phyloP scores from a whole-genome alignment of 495 filamentous ascomycete species.

The Wilcoxina mikolae region DNA sequence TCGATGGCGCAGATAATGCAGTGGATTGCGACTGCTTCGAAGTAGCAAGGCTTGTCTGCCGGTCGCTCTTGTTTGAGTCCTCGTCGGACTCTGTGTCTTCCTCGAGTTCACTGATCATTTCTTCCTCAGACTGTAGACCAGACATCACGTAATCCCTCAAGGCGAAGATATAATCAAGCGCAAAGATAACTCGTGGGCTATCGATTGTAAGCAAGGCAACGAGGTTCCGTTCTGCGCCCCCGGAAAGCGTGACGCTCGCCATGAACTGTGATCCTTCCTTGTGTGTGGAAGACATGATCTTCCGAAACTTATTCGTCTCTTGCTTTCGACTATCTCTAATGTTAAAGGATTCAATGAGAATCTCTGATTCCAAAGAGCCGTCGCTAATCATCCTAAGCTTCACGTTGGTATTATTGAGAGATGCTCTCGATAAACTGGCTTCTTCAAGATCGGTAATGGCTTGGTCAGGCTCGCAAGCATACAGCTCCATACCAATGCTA shows the following conservation, averaged over 20 bases:
- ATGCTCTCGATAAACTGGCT: conserved; percentile 82
- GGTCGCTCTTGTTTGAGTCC: conserved; percentile 3
- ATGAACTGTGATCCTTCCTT: conserved; percentile 92
- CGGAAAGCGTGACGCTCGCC: conserved; percentile 87
- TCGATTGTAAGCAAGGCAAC: conserved; percentile 91
- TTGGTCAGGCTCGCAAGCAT: conserved; percentile 55
- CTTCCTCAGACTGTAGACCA: conserved; percentile 5
- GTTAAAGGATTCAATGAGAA: conserved; percentile 86
- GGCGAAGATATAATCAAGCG: conserved; percentile 85
- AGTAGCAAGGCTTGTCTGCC: neutral
- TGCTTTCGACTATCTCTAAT: conserved; percentile 75
- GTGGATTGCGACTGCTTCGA: conserved; percentile 3
- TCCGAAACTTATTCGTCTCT: conserved; percentile 87
- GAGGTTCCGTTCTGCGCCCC: conserved; percentile 64
- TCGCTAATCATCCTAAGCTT: conserved; percentile 94
- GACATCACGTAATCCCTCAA: conserved; percentile 60
- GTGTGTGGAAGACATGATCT: conserved; percentile 95
- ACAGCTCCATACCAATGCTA: conserved; percentile 73
- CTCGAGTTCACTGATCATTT: conserved; percentile 9
- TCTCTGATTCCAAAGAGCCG: conserved; percentile 79
- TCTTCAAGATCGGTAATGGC: conserved; percentile 64
- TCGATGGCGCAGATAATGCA: neutral
- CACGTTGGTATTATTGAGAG: conserved; percentile 75
- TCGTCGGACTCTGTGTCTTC: conserved; percentile 18
- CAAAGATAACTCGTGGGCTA: conserved; percentile 86